Base-by-base conservation (phyloP, 192 early-diverging fungal species). In the Chytriomyces sp. region DNA sequence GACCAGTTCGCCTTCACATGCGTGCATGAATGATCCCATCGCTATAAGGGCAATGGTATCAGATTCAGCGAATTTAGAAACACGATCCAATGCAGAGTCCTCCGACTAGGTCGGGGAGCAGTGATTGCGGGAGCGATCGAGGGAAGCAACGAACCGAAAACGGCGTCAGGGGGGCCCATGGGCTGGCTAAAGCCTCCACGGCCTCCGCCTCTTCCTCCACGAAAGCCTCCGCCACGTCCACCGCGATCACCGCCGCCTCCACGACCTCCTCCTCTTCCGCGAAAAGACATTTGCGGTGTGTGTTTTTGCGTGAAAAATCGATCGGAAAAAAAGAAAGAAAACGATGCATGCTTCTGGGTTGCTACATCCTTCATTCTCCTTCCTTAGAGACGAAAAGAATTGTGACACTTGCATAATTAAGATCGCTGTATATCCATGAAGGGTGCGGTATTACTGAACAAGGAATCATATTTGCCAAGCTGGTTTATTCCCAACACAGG, bases 1-100 rank as follows among this genome's bases (percentile, higher is more conserved):
- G 34, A 99, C 96, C 87, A 98, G 94, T 82, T 99, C 94, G 60
- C 94, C 95, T 78, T 99, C 95, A 77, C 97, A 99, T 39, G 91
- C 86, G 78, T 99, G 96, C 82, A 94, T 81, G 77, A 94, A 98
- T 39, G 85, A 71, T 44, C 97, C 97, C 84, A 98, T 90, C 64
- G 90, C 92, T 93, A 64, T 53, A 17, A 6, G 57, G 33, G 12
- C 19, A 12, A 33, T 8, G 37, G 25, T 17, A 26, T 26, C 19
- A 52, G 44, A 12, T 7, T 25, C 25, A 40, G 32, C 30, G 32
- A 30, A 17, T 10, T 58, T 12, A 17, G 26, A n/a, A 12, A 30
- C 26, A 30, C 12, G 60, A 30, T 26, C 10, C 25, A 58, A 7
- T 10, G 31, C 56, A 14, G 8, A 30, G 31, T 14, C 10, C 56